Evolutionary conservation across 2,329 filamentous ascomycete species (phyloP), one percentile per base, ranked within the genome.

Genomic region (Cytospora piceicola): DNA sequence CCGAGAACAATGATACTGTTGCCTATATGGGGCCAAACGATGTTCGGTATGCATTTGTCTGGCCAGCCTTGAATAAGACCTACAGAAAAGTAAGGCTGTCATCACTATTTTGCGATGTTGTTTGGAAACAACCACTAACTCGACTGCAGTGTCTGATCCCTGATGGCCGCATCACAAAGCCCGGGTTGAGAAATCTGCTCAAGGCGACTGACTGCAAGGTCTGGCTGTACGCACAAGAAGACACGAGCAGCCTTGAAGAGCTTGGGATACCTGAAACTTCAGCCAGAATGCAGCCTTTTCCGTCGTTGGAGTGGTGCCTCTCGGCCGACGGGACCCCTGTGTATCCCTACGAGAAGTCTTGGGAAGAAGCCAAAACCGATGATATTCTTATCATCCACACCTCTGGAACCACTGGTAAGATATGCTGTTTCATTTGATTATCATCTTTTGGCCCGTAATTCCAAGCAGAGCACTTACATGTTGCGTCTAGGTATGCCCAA

Each of bases 21-120:
- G 55, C 55, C 12, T 58, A 58, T n/a, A 20, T 39, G n/a, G 55
- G 55, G 32, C 55, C 55, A 15, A 58, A 58, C 34, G 55, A 58
- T 29, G n/a, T 58, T 12, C 30, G 55, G n/a, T 58, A 58, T 29
- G 34, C 55, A 14, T 39, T 58, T n/a, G 17, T 58, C 15, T 42
- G n/a, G 32, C n/a, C 34, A 30, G 32, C 55, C 7, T 34, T 58
- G n/a, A 27, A 39, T 8, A 58, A 58, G 55, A 46, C 55, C n/a
- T 20, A 39, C n/a, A 34, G 55, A 4, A 58, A 58, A 22, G 55
- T 39, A 22, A 39, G 55, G 30, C 54, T 34, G 12, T 4, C 7
- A 42, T 12, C 4, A 4, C n/a, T 22, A 42, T 17, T 1, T 20
- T 17, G 36, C 34, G 54, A 22, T 27, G 7, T 9, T 58, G 2